Evolutionary conservation across 2,329 filamentous ascomycete genomes (phyloP), one percentile per base, ranked within the genome.

Genomic region (Tolypocladium endophyticum): DNA sequence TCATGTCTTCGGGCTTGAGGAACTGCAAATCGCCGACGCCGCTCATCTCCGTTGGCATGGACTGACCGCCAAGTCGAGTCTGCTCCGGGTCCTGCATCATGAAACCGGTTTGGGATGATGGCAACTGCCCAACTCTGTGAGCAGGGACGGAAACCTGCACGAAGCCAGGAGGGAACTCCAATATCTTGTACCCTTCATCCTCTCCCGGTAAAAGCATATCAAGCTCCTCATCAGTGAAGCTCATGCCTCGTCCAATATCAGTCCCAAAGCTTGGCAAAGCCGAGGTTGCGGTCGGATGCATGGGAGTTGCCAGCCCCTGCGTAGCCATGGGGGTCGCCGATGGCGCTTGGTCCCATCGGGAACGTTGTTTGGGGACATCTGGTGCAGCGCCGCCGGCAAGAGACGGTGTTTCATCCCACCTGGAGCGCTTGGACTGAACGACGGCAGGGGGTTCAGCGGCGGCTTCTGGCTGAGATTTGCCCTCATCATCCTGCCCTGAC

Each of bases 1-100:
- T 87, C 92, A 97, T 97, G 74, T 99, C 94, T 73, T 99, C 94
- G 1, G 92, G 86, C 77, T 99, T 99, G 82, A 99, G 96, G 73
- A 97, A 99, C 66, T 97, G 92, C 57, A 99, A 77, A 72, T 99
- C 94, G 45, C 92, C 92, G 56, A 99, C 92, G 45, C 94, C 94
- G 4, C 94, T 92, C 43, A 99, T 97, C 70, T 97, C 93, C 4
- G 91, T 96, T 11, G 93, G 91, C 68, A 97, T 85, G 66, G 95
- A 90, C 76, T 95, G 96, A 65, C 92, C 91, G 70, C 93, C 85
- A 56, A 89, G 79, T 64, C 91, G 85, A 61, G 87, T 86, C 70
- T 89, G 92, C 66, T 95, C 92, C 11, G 92, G 90, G 66, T 99
- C 92, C 71, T 97, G 94, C 86, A 97, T 96, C 87, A 96, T 94